phyloP scores from a whole-genome alignment of 2,329 filamentous ascomycete genomes.

The Akanthomyces uredinophilus region DNA sequence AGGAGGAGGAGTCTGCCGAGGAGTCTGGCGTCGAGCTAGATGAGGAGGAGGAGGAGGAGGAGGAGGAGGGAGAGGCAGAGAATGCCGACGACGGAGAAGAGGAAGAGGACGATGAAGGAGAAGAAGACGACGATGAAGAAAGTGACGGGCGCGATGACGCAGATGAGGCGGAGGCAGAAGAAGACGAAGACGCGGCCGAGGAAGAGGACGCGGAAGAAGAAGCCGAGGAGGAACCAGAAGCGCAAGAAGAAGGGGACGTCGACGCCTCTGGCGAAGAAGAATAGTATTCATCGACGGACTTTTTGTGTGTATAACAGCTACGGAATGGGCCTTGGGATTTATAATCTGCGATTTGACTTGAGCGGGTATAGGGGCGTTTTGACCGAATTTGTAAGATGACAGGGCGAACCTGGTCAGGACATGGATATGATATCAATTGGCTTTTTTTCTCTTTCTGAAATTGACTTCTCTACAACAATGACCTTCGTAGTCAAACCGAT shows the following conservation, averaged over 20 bases:
- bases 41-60: conserved; percentile 1
- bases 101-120: neutral
- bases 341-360: neutral
- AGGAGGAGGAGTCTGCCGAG: conserved; percentile 14
- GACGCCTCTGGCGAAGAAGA: conserved; percentile 33
- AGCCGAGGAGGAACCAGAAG: neutral
- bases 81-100: neutral
- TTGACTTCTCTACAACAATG: neutral
- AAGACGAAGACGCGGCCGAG: neutral
- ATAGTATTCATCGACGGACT: conserved; percentile 14
- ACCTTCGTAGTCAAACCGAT: too few species aligned
- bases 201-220: neutral
- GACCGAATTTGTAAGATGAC: conserved; percentile 1
- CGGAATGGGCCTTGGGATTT: conserved; percentile 8
- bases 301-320: neutral
- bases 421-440: conserved; percentile 5
- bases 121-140: conserved; percentile 1
- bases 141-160: neutral
- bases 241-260: conserved; percentile 22
- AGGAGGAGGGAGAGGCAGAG: conserved; percentile 23
- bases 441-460: neutral
- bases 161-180: neutral
- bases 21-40: neutral
- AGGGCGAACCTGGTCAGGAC: neutral
- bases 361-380: conserved; percentile 5